These are phyloP conservation scores for Adansonia gregorii DNA, from an alignment of 441 rosid species.

Conservation along the genomic window DNA sequence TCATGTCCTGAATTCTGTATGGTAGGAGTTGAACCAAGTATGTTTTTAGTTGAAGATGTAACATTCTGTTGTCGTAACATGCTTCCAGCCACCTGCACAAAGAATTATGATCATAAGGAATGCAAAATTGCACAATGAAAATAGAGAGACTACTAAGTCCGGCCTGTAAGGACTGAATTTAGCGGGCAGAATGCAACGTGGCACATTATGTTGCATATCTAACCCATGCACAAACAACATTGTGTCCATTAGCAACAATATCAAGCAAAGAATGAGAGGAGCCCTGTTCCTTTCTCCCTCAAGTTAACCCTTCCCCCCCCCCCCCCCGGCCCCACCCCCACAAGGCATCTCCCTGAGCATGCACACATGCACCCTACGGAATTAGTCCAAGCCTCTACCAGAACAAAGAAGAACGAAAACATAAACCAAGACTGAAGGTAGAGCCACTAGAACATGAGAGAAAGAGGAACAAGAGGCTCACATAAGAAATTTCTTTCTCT, in stretches of 20 bases:
- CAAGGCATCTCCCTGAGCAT: background rate
- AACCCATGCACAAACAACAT: background rate
- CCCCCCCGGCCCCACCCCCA: too few species aligned
- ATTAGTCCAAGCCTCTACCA: background rate
- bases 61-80: conserved; percentile 39
- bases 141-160: background rate
- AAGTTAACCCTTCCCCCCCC: background rate
- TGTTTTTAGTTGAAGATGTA: conserved; percentile 41
- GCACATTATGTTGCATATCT: background rate
- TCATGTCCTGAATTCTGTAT: conserved; percentile 56
- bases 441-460: conserved; percentile 1
- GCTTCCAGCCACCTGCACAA: conserved; percentile 37
- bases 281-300: background rate
- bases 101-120: conserved; percentile 23
- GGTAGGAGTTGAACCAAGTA: conserved; percentile 35
- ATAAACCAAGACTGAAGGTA: background rate
- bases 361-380: background rate
- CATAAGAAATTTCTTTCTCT: conserved; percentile 62
- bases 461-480: conserved; percentile 37
- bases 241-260: background rate
- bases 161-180: background rate
- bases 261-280: background rate
- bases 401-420: background rate
- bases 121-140: background rate
- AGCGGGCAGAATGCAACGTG: background rate